Evolutionary conservation across 1,139 yeast species (phyloP).

Genomic region (Pichia sp.): DNA sequence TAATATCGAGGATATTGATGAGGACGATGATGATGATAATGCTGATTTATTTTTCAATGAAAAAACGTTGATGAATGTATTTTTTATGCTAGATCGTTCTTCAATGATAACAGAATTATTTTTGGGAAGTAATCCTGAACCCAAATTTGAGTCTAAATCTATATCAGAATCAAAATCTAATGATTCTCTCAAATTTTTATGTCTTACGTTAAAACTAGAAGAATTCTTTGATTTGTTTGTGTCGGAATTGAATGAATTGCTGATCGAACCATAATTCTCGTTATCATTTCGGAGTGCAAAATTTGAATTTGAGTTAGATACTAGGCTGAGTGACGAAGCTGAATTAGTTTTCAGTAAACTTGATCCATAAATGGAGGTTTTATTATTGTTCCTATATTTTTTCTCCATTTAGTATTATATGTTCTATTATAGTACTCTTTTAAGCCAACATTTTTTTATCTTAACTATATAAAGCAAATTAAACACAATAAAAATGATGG

Average conservation of each 20-base stretch:
- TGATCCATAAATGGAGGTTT: neutral
- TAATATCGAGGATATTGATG: too few species aligned
- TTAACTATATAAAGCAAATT: too few species aligned
- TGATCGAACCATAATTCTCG: neutral
- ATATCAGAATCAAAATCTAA: neutral
- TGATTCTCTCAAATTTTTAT: too few species aligned
- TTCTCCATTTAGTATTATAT: too few species aligned
- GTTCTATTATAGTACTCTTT: too few species aligned
- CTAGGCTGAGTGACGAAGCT: slow-evolving; percentile 5
- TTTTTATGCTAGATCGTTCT: slow-evolving; percentile 1
- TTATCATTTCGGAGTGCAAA: slow-evolving; percentile 3
- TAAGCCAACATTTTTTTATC: too few species aligned
- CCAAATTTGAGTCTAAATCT: too few species aligned
- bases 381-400: too few species aligned
- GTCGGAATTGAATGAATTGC: neutral
- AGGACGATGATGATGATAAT: too few species aligned
- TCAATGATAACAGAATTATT: neutral
- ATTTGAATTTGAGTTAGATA: neutral
- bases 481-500: too few species aligned
- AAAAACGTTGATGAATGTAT: slow-evolving; percentile 5
- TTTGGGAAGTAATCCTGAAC: neutral
- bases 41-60: slow-evolving; percentile 1
- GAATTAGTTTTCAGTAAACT: slow-evolving; percentile 3
- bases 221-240: neutral
- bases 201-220: too few species aligned